phyloP scores from a whole-genome alignment of 2,329 filamentous ascomycete species.

The Aspergillus pseudoviridinutans region DNA sequence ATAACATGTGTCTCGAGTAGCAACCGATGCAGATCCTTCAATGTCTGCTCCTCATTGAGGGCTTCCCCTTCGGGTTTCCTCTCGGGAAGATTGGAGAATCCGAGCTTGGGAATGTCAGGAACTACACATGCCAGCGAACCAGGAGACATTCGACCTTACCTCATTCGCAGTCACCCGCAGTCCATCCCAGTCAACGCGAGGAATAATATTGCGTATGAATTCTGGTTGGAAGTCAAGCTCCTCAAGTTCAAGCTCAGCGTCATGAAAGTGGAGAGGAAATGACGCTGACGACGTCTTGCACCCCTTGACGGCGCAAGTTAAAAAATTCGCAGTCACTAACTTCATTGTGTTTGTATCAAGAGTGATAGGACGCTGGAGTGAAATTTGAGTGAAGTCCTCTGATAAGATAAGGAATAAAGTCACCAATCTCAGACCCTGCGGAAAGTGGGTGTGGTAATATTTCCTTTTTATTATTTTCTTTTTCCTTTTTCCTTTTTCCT shows the following conservation, averaged over 20 bases:
- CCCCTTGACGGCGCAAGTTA: slow-evolving; percentile 91
- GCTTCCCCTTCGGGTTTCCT: slow-evolving; percentile 61
- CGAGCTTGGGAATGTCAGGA: slow-evolving; percentile 55
- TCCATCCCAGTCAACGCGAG: slow-evolving; percentile 83
- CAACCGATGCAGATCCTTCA: slow-evolving; percentile 74
- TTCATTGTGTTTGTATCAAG: slow-evolving; percentile 63
- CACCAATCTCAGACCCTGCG: not conserved
- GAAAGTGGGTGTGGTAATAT: not conserved
- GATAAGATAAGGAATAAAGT: not conserved
- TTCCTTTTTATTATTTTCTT: not conserved
- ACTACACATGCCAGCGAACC: not conserved
- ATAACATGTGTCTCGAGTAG: slow-evolving; percentile 85
- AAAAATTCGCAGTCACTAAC: slow-evolving; percentile 89
- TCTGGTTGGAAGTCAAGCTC: slow-evolving; percentile 76
- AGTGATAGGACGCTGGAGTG: not conserved
- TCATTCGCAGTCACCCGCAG: slow-evolving; percentile 72
- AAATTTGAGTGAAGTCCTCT: not conserved
- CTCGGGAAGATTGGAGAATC: slow-evolving; percentile 69
- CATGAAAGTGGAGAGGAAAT: slow-evolving; percentile 87
- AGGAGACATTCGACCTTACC: slow-evolving; percentile 18
- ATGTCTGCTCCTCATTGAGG: slow-evolving; percentile 62
- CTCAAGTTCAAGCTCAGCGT: slow-evolving; percentile 83
- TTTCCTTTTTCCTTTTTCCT: no score
- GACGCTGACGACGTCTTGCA: slow-evolving; percentile 78
- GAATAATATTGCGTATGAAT: slow-evolving; percentile 80